Evolutionary conservation across 257 asterid species (phyloP).

Genomic region (Forsythia suspensa): DNA sequence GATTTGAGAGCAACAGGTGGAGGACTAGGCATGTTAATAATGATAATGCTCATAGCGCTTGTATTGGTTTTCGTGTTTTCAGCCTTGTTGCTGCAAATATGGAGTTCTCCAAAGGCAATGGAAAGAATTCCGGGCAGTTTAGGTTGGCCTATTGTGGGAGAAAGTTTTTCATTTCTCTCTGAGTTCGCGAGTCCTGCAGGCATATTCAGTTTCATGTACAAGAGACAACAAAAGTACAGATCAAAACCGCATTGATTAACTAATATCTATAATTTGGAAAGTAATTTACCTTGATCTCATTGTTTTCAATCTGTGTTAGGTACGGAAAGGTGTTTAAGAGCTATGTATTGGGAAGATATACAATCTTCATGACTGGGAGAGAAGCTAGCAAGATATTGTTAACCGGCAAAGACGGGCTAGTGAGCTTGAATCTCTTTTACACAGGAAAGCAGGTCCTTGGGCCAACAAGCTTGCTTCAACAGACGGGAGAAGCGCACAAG

Average conservation of each 20-base stretch:
- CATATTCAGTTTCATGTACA: slow-evolving; percentile 69
- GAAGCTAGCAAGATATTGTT: slow-evolving; percentile 74
- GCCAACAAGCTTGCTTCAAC: slow-evolving; percentile 79
- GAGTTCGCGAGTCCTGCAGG: slow-evolving; percentile 72
- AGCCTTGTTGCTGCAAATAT: slow-evolving; percentile 36
- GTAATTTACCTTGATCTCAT: neutral
- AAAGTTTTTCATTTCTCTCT: slow-evolving; percentile 64
- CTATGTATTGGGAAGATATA: slow-evolving; percentile 67
- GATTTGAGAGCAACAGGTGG: neutral
- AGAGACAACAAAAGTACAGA: slow-evolving; percentile 64
- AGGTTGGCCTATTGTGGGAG: slow-evolving; percentile 90
- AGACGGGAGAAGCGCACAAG: slow-evolving; percentile 78
- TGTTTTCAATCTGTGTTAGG: slow-evolving; percentile 27
- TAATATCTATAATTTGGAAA: neutral
- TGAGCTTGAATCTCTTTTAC: slow-evolving; percentile 75
- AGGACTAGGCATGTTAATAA: slow-evolving; percentile 27
- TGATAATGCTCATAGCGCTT: slow-evolving; percentile 28
- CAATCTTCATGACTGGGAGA: slow-evolving; percentile 79
- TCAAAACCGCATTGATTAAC: neutral
- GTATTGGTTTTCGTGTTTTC: slow-evolving; percentile 32
- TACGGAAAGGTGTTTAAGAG: slow-evolving; percentile 93
- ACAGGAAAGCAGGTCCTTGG: slow-evolving; percentile 88
- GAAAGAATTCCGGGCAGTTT: slow-evolving; percentile 68
- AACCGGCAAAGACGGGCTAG: slow-evolving; percentile 85
- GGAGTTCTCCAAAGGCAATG: slow-evolving; percentile 60